Evolutionary conservation across 164 flowering plant genomes (phyloP), one percentile per base, ranked within the genome.

Genomic region (Magnolia officinalis): DNA sequence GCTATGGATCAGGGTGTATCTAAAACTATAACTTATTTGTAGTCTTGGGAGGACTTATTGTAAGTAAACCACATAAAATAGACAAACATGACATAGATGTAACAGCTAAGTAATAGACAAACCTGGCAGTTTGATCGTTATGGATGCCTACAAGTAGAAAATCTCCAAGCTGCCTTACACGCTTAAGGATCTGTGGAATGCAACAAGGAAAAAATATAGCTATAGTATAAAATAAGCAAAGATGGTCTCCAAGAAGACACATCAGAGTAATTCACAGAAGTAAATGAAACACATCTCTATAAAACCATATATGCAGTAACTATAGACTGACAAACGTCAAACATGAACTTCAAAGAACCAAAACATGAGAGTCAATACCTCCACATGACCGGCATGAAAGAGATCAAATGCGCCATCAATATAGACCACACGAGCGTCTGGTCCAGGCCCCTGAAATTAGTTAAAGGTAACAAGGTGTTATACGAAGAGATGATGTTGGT

Each of bases 391-490:
- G 6, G 97, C 95, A 86, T 92, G 97, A 72, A 92, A 91, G 70
- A 92, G 92, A 86, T 92, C 97, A 82, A 91, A 92, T 66, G 93
- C 97, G 23, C 95, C 97, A 84, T 91, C 97, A 78, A 92, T 91
- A 80, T 91, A 92, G 18, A 92, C 90, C 68, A 92, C 86, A 73
- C 90, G 89, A 71, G 97, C 87, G 83, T 90, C 88, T 73, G 97
- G 97, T 70, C 88, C 93, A 76, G 97, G 97, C 29, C 87, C 97
- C 97, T 92, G 81, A 69, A 67, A 77, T 55, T 14, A 72, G 19
- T 76, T 18, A 78, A 26, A 31, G 63, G 50, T 19, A 76, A 67
- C 63, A 73, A 29, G 6, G 26, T 59, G 5, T 76, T 23, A 21
- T 5, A 37, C 58, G 10, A 55, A 11, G 67, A 18, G 69, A 45